Conservation (phyloP, 2,329 filamentous ascomycete species). For the Massarina eburnea region DNA sequence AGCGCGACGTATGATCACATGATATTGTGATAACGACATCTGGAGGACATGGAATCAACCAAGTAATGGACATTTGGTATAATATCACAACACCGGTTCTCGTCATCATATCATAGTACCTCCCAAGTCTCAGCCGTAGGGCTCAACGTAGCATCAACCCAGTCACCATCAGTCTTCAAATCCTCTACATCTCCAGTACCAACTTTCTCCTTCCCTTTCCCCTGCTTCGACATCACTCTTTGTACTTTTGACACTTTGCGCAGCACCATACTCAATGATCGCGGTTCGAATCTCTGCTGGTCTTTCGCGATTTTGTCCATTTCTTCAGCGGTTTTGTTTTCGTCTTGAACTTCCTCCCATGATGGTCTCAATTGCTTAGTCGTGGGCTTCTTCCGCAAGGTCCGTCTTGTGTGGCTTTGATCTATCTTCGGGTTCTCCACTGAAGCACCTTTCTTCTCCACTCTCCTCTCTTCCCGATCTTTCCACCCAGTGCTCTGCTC, state of each 20-base stretch:
- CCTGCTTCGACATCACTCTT: neutral
- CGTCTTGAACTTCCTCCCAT: conserved; percentile 1
- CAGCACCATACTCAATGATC: neutral
- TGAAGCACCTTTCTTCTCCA: too few species aligned
- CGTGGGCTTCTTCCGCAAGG: neutral
- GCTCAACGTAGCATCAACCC: conserved; percentile 1
- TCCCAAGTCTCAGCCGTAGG: conserved; percentile 1
- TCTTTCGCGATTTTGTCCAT: neutral
- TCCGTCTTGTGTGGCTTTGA: neutral
- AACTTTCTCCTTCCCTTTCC: neutral
- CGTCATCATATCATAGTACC: neutral
- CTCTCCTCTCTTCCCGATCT: too few species aligned
- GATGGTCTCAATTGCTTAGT: neutral
- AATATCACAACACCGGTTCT: too few species aligned
- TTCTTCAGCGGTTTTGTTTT: neutral
- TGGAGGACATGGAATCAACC: too few species aligned
- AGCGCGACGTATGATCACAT: too few species aligned
- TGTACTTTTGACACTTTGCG: neutral
- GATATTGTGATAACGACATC: too few species aligned
- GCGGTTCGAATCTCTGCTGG: neutral
- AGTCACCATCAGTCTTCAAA: conserved; percentile 1
- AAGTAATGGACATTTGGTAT: too few species aligned
- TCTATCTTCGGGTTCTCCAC: neutral
- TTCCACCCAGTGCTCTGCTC: too few species aligned
- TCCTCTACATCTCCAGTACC: neutral